Evolutionary conservation across 2,329 filamentous ascomycete species (phyloP).

Genomic region (Claviceps quebecensis): DNA sequence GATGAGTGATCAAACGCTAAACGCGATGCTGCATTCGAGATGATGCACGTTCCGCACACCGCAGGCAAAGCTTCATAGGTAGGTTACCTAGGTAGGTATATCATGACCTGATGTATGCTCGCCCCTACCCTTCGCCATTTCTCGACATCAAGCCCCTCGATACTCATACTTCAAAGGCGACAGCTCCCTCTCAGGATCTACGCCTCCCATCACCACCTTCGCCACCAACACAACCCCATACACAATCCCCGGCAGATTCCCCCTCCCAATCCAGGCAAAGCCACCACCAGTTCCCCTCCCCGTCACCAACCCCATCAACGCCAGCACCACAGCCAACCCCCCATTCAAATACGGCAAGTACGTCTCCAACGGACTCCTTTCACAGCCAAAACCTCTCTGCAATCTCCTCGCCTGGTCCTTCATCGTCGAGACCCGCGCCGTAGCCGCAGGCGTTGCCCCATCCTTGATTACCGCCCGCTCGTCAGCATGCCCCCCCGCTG

Average conservation of each 20-base stretch:
- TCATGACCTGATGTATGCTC: not conserved
- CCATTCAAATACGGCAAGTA: conserved; percentile 49
- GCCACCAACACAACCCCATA: conserved; percentile 46
- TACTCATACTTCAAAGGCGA: conserved; percentile 48
- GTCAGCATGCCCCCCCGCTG: conserved; percentile 8
- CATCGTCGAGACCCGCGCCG: not conserved
- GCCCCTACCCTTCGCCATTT: not conserved
- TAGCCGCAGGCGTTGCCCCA: not conserved
- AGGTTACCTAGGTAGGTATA: no score
- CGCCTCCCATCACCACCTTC: conserved; percentile 51
- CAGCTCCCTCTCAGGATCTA: conserved; percentile 55
- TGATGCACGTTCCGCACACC: no score
- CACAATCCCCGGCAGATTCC: conserved; percentile 40
- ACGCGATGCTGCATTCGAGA: no score
- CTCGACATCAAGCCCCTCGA: conserved; percentile 42
- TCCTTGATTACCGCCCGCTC: no score
- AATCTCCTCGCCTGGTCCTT: conserved; percentile 6
- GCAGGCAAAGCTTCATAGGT: not conserved
- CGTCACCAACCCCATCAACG: conserved; percentile 28
- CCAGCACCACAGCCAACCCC: conserved; percentile 38
- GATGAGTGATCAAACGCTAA: no score
- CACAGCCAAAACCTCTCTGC: conserved; percentile 6
- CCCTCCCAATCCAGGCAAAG: conserved; percentile 29
- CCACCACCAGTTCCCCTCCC: conserved; percentile 17
- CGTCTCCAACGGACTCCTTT: conserved; percentile 34